Evolutionary conservation across 768 basidiomycete species (phyloP).

Genomic region (Rhizopogon vinicolor): DNA sequence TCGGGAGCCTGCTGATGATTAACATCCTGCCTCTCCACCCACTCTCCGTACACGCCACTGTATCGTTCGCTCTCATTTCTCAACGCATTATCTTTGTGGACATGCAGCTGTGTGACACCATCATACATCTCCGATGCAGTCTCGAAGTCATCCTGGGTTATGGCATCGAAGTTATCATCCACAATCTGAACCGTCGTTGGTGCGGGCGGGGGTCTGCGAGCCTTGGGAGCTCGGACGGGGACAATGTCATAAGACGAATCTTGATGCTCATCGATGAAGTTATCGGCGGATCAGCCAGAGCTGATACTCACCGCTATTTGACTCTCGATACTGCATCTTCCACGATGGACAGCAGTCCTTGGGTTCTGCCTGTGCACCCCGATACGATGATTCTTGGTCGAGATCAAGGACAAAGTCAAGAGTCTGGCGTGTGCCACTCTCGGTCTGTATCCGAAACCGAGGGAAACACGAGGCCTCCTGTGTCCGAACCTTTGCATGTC

Average conservation of each 20-base stretch:
- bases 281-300: neutral
- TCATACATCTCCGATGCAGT: slow-evolving; percentile 22
- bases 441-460: neutral
- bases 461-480: slow-evolving; percentile 1
- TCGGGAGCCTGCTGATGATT: slow-evolving; percentile 20
- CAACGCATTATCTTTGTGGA: slow-evolving; percentile 3
- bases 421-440: neutral
- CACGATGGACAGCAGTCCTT: neutral
- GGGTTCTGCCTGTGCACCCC: neutral
- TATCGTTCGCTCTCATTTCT: slow-evolving; percentile 9
- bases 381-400: neutral
- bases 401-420: neutral
- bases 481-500: neutral
- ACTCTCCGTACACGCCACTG: slow-evolving; percentile 27
- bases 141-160: slow-evolving; percentile 20
- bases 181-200: slow-evolving; percentile 28
- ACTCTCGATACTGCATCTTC: neutral
- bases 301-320: neutral
- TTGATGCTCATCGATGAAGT: slow-evolving; percentile 14
- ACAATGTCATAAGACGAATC: slow-evolving; percentile 30
- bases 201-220: slow-evolving; percentile 19
- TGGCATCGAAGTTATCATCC: slow-evolving; percentile 26
- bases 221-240: slow-evolving; percentile 9
- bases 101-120: slow-evolving; percentile 20
- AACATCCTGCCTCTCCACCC: slow-evolving; percentile 24